Conservation (phyloP, 2,329 filamentous ascomycete species). For the Dryadomyces sulphureus region DNA sequence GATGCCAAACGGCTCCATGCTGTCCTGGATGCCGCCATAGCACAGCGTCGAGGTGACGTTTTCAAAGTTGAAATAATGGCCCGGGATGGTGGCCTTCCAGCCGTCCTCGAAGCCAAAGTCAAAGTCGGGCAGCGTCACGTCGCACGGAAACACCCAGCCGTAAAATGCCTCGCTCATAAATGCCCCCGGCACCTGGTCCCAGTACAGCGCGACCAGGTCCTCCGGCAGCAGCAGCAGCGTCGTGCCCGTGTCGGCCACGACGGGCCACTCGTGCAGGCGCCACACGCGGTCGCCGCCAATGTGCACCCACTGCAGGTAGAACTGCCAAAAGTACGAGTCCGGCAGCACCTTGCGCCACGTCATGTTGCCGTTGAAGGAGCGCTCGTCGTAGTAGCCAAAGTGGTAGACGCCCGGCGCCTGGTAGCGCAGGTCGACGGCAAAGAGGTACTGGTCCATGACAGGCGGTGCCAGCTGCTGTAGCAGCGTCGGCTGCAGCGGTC, state of each 20-base stretch:
- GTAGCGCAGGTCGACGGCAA: constrained; percentile 34
- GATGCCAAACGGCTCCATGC: constrained; percentile 40
- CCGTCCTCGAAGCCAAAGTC: constrained; percentile 31
- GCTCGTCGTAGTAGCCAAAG: constrained; percentile 33
- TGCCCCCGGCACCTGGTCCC: constrained; percentile 36
- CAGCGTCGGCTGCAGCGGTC: constrained; percentile 26
- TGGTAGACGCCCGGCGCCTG: constrained; percentile 33
- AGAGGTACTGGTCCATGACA: constrained; percentile 25
- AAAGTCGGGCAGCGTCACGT: constrained; percentile 31
- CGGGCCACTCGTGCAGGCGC: constrained; percentile 27
- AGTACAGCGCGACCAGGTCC: constrained; percentile 44
- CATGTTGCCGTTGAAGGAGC: constrained; percentile 24
- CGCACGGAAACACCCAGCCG: constrained; percentile 40
- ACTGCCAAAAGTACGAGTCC: constrained; percentile 30
- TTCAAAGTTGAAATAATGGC: constrained; percentile 28
- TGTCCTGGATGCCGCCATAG: constrained; percentile 62
- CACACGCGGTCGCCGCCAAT: constrained; percentile 18
- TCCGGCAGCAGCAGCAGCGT: constrained; percentile 48
- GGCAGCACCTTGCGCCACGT: constrained; percentile 32
- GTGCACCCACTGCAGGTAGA: constrained; percentile 21
- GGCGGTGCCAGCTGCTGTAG: constrained; percentile 27
- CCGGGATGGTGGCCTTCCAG: constrained; percentile 32
- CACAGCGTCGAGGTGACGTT: constrained; percentile 42
- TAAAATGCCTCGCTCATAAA: constrained; percentile 28
- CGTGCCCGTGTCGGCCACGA: constrained; percentile 56